A percentile compares a stretch with the other conserved stretches of the same genome.
Conservation (phyloP, 495 filamentous ascomycete species). For the Hypoxylon subgilvum region DNA sequence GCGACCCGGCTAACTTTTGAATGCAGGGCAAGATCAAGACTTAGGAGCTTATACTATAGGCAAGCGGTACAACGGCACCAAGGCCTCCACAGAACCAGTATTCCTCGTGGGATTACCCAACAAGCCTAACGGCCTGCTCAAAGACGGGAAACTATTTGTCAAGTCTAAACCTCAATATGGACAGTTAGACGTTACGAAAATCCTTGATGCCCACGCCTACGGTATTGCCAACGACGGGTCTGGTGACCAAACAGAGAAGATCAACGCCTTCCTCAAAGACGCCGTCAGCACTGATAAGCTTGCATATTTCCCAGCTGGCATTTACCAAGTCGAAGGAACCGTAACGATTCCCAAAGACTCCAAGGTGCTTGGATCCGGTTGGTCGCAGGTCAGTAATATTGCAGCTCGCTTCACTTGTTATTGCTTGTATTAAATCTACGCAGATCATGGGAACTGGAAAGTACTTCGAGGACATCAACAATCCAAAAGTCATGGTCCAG, state of each 20-base stretch:
- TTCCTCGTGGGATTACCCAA: too few relatives aligned
- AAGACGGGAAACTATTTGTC: background rate
- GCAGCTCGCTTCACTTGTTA: too few relatives aligned
- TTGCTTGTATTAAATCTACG: too few relatives aligned
- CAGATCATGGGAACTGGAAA: conserved; percentile 44
- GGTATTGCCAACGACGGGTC: conserved; percentile 7
- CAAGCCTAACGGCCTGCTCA: background rate
- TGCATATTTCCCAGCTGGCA: conserved; percentile 40
- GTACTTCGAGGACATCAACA: conserved; percentile 50
- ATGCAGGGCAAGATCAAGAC: too few relatives aligned
- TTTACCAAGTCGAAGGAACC: conserved; percentile 41
- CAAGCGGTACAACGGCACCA: conserved; percentile 56
- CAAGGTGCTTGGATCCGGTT: conserved; percentile 35
- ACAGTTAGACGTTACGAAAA: background rate
- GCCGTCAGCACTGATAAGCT: background rate
- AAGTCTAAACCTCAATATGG: background rate
- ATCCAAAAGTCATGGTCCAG: conserved; percentile 54
- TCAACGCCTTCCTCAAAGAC: conserved; percentile 2
- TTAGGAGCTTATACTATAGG: too few relatives aligned
- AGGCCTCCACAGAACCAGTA: conserved; percentile 37
- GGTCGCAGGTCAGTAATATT: too few relatives aligned
- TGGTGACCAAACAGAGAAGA: conserved; percentile 10
- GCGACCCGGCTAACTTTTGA: too few relatives aligned
- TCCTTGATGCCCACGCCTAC: background rate
- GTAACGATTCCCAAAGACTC: conserved; percentile 57